Evolutionary conservation across 1,284 basidiomycete genomes (phyloP), one percentile per base, ranked within the genome.

Genomic region (Inonotus obliquus): DNA sequence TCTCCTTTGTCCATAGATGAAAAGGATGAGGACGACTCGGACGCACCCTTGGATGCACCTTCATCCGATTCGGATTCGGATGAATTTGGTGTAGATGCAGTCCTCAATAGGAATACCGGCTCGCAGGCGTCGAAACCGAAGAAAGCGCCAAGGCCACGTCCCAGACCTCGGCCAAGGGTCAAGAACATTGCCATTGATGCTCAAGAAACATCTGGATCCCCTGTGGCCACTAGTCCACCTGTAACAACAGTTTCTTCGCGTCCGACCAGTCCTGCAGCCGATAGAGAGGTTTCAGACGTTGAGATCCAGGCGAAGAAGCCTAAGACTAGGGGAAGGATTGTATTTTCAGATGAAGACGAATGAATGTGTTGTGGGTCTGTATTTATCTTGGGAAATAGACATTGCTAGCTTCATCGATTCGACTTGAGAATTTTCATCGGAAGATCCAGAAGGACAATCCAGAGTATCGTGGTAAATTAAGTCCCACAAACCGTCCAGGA

Each of bases 281-380:
- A 19, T 17, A 9, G 10, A 17, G 29, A 27, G n/a, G 19, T 27
- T 19, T 25, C 55, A 41, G 55, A 57, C 32, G 45, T 38, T 25
- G 55, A 57, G 4, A 4, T 39, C 9, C 57, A 52, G 32, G 35
- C 54, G 14, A 39, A 54, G 13, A 56, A 57, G 53, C 39, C 60
- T 13, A 61, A 51, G 38, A 55, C 60, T 14, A 61, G 48, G 37
- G 54, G 44, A 2, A 63, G 48, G 49, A 53, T 63, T 17, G 38
- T 63, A 17, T 35, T 59, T 21, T 57, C 55, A 4, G 62, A 63
- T 37, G 62, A 63, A 29, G 62, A 63, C 9, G 57, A 56, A 14
- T 59, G 41, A 35, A 44, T 27, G 4, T 25, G 39, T 19, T 35
- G 9, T 23, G 21, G 13, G 11, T 44, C 10, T 44, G n/a, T 44